These are phyloP conservation scores for Moesziomyces antarcticus DNA, from an alignment of 1,284 basidiomycete genomes.

Conservation along the genomic window DNA sequence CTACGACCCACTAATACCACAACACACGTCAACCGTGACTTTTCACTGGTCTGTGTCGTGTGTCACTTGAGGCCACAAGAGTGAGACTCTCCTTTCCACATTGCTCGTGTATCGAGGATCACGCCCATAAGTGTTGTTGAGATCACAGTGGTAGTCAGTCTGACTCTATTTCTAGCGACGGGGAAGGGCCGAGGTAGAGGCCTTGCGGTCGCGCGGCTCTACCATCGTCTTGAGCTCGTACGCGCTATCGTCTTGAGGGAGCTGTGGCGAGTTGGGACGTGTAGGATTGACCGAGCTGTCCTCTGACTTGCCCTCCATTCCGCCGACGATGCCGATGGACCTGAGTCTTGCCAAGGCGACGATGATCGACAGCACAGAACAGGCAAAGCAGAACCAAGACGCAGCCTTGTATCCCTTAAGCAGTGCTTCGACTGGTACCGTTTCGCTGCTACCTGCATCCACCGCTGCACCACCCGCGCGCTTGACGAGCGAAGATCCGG, in stretches of 20 bases:
- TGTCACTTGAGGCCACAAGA: background rate
- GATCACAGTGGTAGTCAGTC: too few relatives aligned
- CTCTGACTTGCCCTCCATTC: slow-evolving; percentile 43
- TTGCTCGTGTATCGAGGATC: too few relatives aligned
- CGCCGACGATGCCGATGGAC: slow-evolving; percentile 53
- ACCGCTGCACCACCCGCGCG: slow-evolving; percentile 13
- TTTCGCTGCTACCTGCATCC: background rate
- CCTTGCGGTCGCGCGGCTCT: slow-evolving; percentile 14
- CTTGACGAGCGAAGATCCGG: slow-evolving; percentile 6
- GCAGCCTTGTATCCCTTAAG: slow-evolving; percentile 56
- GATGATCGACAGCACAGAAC: slow-evolving; percentile 33
- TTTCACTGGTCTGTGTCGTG: background rate
- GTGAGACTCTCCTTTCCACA: too few relatives aligned
- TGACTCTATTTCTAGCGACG: slow-evolving; percentile 5
- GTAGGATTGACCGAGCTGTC: slow-evolving; percentile 10
- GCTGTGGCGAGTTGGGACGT: slow-evolving; percentile 3
- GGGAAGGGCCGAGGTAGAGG: slow-evolving; percentile 8
- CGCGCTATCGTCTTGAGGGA: slow-evolving; percentile 5
- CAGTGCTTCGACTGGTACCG: slow-evolving; percentile 21
- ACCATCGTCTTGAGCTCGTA: slow-evolving; percentile 17
- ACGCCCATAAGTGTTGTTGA: too few relatives aligned
- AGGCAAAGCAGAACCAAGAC: slow-evolving; percentile 53
- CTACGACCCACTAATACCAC: background rate
- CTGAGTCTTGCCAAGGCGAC: slow-evolving; percentile 41
- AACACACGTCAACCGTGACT: background rate